Evolutionary conservation across 2,329 filamentous ascomycete genomes (phyloP), one percentile per base, ranked within the genome.

Genomic region (Xylariaceae sp.): DNA sequence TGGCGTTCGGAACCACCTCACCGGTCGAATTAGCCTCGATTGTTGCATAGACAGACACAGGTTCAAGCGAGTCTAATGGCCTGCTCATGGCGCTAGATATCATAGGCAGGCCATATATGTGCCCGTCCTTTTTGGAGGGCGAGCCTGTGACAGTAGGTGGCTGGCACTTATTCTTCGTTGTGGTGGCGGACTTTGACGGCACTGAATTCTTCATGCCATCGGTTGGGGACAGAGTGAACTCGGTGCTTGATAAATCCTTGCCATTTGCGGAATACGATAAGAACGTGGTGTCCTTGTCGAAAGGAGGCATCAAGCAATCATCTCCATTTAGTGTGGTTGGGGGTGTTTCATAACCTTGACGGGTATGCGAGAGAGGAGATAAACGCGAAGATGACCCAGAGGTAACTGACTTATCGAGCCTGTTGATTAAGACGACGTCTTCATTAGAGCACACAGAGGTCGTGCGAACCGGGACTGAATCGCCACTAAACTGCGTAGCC

Each of bases 321-420:
- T 55, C 57, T 8, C 41, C 51, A 46, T 49, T 50, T 5, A 54
- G 22, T 13, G 51, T 52, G 10, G 57, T 59, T 12, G 54, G 57
- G 4, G 48, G 48, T 2, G 51, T 59, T 30, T 54, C 46, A 15
- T 49, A 49, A 15, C 34, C 49, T 2, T 36, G 34, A 37, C 39
- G 40, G 30, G 43, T 45, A 32, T 37, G n/a, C 15, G 30, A 47
- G 12, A 18, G 45, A 15, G 32, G 47, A 41, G 54, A 59, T 40
- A 22, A 9, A 18, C 32, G 22, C 10, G 51, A 52, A 18, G 29
- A 40, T 18, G 39, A 41, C 15, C 46, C 26, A 12, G 48, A 56
- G 12, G 45, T 34, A 1, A 16, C 32, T 7, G 54, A 50, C 15
- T 22, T 36, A n/a, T 21, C 26, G 34, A 39, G 32, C n/a, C 22